Evolutionary conservation across 192 early-diverging fungal species (phyloP).

Genomic region (Chytriomyces sp.): DNA sequence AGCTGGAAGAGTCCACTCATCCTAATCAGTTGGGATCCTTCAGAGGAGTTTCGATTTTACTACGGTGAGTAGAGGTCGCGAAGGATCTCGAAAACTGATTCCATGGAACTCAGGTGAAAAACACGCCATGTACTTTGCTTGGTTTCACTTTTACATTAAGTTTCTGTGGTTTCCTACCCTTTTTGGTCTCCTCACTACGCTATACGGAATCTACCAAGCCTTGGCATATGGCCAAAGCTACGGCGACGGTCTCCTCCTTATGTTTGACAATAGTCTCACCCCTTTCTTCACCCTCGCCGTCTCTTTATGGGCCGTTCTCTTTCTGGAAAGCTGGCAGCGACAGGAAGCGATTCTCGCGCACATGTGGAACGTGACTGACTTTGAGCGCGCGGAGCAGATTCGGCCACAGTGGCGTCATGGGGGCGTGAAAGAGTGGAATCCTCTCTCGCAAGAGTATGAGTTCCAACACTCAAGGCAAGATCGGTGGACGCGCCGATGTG

Average conservation of each 20-base stretch:
- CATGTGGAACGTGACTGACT: conserved; percentile 61
- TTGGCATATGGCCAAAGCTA: not conserved
- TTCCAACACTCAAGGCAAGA: not conserved
- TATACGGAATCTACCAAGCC: conserved; percentile 45
- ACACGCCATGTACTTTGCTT: conserved; percentile 69
- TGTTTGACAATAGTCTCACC: conserved; percentile 68
- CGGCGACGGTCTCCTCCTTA: conserved; percentile 18
- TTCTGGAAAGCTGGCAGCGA: conserved; percentile 67
- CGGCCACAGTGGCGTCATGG: conserved; percentile 58
- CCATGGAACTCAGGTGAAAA: conserved; percentile 60
- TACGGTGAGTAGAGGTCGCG: no score
- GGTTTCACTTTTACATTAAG: conserved; percentile 65
- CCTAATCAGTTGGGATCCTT: conserved; percentile 4
- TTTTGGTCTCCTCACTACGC: conserved; percentile 49
- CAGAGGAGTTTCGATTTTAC: conserved; percentile 6
- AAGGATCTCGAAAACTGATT: no score
- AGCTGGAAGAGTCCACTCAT: not conserved
- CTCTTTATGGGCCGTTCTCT: conserved; percentile 61
- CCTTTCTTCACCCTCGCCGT: conserved; percentile 60
- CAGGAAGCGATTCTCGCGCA: conserved; percentile 48
- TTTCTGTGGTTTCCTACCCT: conserved; percentile 57
- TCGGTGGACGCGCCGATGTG: not conserved
- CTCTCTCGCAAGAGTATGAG: not conserved
- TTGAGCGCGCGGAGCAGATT: conserved; percentile 52
- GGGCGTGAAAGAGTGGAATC: not conserved